These are phyloP conservation scores for Nematodospora valgi DNA, from an alignment of 805 yeast genomes.

Conservation along the genomic window DNA sequence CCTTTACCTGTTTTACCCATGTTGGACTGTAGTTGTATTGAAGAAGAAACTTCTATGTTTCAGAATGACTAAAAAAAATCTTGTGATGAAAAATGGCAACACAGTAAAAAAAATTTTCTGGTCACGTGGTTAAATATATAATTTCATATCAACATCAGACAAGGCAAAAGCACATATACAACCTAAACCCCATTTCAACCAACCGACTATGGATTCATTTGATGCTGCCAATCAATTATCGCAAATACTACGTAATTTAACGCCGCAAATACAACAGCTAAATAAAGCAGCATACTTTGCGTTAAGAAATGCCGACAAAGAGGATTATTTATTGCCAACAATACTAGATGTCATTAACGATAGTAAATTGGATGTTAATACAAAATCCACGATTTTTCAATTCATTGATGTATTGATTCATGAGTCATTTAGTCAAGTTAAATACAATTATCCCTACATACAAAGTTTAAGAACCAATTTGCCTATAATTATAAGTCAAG, in stretches of 20 bases:
- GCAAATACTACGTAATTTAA: constrained; percentile 59
- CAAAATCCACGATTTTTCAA: constrained; percentile 63
- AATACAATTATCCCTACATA: constrained; percentile 36
- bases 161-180: not conserved
- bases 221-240: constrained; percentile 78
- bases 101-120: too few relatives aligned
- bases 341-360: constrained; percentile 58
- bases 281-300: constrained; percentile 55
- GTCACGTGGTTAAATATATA: too few relatives aligned
- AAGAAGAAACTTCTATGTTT: not conserved
- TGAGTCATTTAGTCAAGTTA: constrained; percentile 33
- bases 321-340: constrained; percentile 67
- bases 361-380: constrained; percentile 49
- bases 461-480: constrained; percentile 28
- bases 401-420: constrained; percentile 61
- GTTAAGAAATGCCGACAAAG: constrained; percentile 51
- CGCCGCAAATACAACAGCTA: constrained; percentile 57
- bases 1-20: constrained; percentile 80
- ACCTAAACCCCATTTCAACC: too few relatives aligned
- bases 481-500: constrained; percentile 31
- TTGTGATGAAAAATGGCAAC: not conserved
- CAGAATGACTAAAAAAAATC: too few relatives aligned
- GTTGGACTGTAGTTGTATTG: not conserved
- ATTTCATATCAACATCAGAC: not conserved
- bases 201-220: constrained; percentile 73